Evolutionary conservation across 306 rosid genomes (phyloP).

Genomic region (Luffa aegyptiaca): DNA sequence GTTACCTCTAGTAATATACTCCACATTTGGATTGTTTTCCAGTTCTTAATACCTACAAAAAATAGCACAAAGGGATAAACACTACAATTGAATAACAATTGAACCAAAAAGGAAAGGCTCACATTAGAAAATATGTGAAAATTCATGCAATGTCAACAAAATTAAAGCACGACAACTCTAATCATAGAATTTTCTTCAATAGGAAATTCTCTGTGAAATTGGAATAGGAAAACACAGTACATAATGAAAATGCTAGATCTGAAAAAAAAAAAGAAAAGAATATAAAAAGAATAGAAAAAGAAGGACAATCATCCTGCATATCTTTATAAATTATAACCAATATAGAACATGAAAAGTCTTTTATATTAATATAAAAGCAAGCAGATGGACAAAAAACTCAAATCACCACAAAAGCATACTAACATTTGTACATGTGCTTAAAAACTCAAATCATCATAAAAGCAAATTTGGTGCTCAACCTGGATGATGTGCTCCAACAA

Average conservation of each 20-base stretch:
- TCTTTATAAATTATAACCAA: neutral
- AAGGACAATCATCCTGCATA: neutral
- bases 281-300: no score
- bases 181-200: neutral
- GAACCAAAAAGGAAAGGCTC: neutral
- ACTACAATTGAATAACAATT: neutral
- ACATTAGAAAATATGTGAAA: neutral
- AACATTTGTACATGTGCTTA: no score
- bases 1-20: conserved; percentile 94
- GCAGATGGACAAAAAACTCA: no score
- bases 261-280: neutral
- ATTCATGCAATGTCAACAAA: neutral
- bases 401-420: no score
- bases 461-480: no score
- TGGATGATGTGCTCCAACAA: no score
- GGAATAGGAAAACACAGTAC: neutral
- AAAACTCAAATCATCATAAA: no score
- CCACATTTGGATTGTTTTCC: conserved; percentile 50
- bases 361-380: no score
- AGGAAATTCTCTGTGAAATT: neutral
- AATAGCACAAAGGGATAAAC: neutral
- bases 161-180: neutral
- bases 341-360: neutral
- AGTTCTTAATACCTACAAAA: conserved; percentile 61
- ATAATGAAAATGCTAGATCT: neutral